These are phyloP conservation scores for Protostelium mycophagum DNA, from an alignment of 78 protist species.

Conservation along the genomic window DNA sequence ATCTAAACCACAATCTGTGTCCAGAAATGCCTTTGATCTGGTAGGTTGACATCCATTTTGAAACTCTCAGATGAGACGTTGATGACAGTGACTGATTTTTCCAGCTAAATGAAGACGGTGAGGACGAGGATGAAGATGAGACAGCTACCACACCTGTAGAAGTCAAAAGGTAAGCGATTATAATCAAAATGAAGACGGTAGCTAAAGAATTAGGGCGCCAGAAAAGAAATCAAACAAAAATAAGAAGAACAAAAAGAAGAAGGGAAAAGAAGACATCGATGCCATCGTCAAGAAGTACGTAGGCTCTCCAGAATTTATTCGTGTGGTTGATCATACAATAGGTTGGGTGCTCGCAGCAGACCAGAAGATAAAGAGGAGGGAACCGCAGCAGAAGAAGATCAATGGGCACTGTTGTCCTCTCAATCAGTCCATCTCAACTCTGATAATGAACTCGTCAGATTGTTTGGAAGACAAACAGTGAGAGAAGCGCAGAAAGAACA, in stretches of 20 bases:
- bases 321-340: too few relatives aligned
- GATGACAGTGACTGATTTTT: neutral
- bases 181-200: too few relatives aligned
- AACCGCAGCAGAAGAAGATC: neutral
- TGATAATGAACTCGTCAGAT: neutral
- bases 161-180: neutral
- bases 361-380: neutral
- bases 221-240: neutral
- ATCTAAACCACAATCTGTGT: neutral
- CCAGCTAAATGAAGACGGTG: neutral
- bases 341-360: too few relatives aligned
- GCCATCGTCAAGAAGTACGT: neutral
- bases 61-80: neutral
- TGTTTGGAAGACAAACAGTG: neutral
- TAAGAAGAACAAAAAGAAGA: neutral
- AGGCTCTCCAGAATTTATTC: too few relatives aligned
- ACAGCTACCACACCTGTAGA: neutral
- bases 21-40: neutral
- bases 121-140: neutral
- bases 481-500: neutral
- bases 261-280: neutral
- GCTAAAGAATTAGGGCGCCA: neutral
- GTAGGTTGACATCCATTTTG: too few relatives aligned
- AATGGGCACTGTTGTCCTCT: neutral
- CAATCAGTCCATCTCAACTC: neutral